phyloP scores from a whole-genome alignment of 2,329 filamentous ascomycete species.

The Penicillium brevicompactum region DNA sequence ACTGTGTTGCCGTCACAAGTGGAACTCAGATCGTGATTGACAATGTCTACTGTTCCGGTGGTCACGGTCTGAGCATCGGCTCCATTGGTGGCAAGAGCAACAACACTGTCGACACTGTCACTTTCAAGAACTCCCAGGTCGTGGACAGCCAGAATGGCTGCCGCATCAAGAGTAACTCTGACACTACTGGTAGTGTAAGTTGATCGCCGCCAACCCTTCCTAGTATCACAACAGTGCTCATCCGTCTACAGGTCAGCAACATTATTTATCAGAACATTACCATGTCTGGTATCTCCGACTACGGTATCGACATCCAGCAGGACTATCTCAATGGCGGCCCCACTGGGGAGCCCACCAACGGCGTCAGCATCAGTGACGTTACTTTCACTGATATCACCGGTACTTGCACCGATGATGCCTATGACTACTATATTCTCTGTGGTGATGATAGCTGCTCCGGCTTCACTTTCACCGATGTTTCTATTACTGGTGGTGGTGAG shows the following conservation, averaged over 20 bases:
- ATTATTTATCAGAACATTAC: constrained; percentile 53
- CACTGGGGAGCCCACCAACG: constrained; percentile 41
- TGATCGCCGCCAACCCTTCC: neutral
- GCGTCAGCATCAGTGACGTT: constrained; percentile 40
- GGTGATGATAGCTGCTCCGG: constrained; percentile 43
- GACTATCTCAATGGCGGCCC: constrained; percentile 55
- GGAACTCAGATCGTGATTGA: constrained; percentile 52
- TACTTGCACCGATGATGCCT: constrained; percentile 32
- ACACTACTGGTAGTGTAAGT: constrained; percentile 37
- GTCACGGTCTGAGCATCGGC: constrained; percentile 37
- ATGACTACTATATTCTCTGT: constrained; percentile 43
- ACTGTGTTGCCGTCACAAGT: constrained; percentile 60
- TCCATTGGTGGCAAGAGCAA: constrained; percentile 50
- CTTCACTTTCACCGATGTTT: constrained; percentile 39
- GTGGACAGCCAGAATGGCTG: constrained; percentile 42
- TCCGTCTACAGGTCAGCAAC: constrained; percentile 32
- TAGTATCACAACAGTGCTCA: neutral
- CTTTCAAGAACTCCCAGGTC: constrained; percentile 53
- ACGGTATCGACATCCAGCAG: constrained; percentile 57
- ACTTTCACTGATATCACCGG: constrained; percentile 41
- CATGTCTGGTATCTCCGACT: constrained; percentile 48
- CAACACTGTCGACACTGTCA: constrained; percentile 56
- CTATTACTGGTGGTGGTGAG: constrained; percentile 38
- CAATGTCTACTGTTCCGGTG: constrained; percentile 45
- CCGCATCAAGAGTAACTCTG: constrained; percentile 45